phyloP scores from a whole-genome alignment of 2,329 filamentous ascomycete species.

The Fusarium protoensiforme region DNA sequence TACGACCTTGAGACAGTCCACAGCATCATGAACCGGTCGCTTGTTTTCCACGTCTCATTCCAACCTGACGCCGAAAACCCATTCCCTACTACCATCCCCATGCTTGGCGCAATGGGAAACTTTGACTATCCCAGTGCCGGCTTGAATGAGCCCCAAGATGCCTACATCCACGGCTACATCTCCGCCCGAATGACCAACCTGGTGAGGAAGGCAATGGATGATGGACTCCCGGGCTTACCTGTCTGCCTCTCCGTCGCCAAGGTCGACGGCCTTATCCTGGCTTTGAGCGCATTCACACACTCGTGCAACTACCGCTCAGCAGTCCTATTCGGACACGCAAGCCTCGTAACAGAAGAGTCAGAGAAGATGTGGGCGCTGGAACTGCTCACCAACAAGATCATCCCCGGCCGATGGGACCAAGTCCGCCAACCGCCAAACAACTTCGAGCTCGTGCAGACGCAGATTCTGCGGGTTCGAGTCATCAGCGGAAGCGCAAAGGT shows the following conservation, averaged over 20 bases:
- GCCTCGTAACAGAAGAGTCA: neutral
- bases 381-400: neutral
- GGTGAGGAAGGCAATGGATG: neutral
- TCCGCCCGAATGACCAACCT: neutral
- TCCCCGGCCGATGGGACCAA: neutral
- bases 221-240: neutral
- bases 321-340: neutral
- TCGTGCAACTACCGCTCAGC: neutral
- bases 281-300: neutral
- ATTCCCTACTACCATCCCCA: neutral
- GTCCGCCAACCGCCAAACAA: neutral
- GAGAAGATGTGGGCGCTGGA: neutral
- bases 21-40: neutral
- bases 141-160: neutral
- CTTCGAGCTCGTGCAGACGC: neutral
- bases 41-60: neutral
- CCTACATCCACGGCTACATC: neutral
- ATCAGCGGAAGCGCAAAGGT: neutral
- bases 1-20: neutral
- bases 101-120: neutral
- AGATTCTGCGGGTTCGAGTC: neutral
- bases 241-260: neutral
- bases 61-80: neutral
- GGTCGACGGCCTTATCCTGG: neutral
- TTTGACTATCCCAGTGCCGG: neutral